Evolutionary conservation across 192 early-diverging fungal genomes (phyloP).

Genomic region (Backusella morwellensis): DNA sequence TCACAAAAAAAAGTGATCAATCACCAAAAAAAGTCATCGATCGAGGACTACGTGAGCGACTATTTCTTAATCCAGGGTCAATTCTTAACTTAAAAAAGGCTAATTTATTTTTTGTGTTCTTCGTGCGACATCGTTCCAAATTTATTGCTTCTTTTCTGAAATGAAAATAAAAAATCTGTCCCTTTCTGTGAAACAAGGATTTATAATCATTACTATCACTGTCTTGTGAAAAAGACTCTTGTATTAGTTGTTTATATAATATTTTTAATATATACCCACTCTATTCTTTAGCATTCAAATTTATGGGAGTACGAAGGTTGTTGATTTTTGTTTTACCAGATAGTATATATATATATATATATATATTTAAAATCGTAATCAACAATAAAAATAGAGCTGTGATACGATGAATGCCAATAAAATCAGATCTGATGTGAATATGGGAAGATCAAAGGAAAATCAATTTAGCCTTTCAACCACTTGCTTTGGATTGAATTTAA

Average conservation of each 20-base stretch:
- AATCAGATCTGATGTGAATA: neutral
- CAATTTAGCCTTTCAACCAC: neutral
- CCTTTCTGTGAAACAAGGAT: neutral
- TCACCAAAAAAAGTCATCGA: too few relatives aligned
- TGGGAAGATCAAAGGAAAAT: neutral
- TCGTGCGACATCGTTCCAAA: neutral
- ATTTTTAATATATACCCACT: neutral
- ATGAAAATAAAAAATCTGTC: neutral
- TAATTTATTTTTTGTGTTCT: neutral
- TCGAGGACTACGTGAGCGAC: too few relatives aligned
- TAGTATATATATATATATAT: neutral
- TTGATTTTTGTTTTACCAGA: neutral
- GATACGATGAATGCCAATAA: constrained; percentile 1
- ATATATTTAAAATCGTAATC: neutral
- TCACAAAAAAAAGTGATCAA: too few relatives aligned
- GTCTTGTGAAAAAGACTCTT: neutral
- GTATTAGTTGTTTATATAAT: neutral
- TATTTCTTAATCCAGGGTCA: neutral
- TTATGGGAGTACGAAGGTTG: neutral
- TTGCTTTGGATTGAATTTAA: neutral
- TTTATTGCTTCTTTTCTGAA: constrained; percentile 1
- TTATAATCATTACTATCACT: neutral
- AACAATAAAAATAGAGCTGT: neutral
- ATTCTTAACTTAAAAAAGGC: constrained; percentile 2
- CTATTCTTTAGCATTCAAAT: neutral